These are phyloP conservation scores for Xylogone sp. DNA, from an alignment of 2,329 filamentous ascomycete species.

Conservation along the genomic window DNA sequence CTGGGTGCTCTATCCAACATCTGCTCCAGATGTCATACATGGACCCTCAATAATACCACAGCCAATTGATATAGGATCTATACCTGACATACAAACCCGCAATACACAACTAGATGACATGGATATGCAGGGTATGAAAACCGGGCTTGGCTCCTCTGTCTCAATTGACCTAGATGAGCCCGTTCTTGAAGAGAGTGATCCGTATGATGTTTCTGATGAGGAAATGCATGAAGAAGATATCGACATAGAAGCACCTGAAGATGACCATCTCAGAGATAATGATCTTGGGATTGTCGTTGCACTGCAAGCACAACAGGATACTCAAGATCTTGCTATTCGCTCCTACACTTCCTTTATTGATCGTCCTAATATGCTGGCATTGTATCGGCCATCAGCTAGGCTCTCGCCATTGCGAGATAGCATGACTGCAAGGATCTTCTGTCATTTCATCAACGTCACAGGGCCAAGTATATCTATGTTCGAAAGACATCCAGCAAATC, in stretches of 20 bases:
- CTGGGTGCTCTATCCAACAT: background rate
- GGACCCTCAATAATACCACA: background rate
- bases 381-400: constrained; percentile 61
- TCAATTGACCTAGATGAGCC: background rate
- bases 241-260: constrained; percentile 34
- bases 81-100: background rate
- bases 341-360: constrained; percentile 42
- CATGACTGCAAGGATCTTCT: constrained; percentile 78
- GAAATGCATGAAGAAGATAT: constrained; percentile 61
- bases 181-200: constrained; percentile 27
- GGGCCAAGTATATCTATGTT: constrained; percentile 83
- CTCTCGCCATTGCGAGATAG: constrained; percentile 75
- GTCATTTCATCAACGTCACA: constrained; percentile 87
- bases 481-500: constrained; percentile 75
- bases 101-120: background rate
- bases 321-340: constrained; percentile 32
- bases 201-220: constrained; percentile 52
- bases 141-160: background rate
- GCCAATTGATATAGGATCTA: background rate
- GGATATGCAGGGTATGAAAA: background rate
- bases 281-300: constrained; percentile 25
- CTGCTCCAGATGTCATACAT: background rate
- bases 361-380: constrained; percentile 50
- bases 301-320: constrained; percentile 23
- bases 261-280: constrained; percentile 28